Evolutionary conservation across 768 basidiomycete species (phyloP), one percentile per base, ranked within the genome.

Genomic region (Mycena polygramma): DNA sequence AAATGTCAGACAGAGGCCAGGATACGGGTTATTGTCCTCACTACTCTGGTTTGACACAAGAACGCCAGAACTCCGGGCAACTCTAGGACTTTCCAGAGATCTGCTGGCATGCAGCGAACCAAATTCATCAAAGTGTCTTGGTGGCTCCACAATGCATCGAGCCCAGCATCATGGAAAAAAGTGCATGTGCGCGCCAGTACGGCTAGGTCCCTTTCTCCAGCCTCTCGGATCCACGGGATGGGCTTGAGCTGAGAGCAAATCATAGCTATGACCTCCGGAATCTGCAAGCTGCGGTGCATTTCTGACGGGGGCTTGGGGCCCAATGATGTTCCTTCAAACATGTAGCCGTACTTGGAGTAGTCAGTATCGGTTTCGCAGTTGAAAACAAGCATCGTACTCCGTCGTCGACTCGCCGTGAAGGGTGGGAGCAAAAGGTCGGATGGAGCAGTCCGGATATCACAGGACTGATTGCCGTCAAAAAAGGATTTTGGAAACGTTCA

Each of bases 241-340:
- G 54, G 36, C 19, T 39, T 11, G 4, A 57, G 54, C 6, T 39
- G 54, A 10, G 54, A 57, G 19, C 54, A 57, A 35, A 57, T 57
- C 36, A 20, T 5, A 2, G 4, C 11, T 20, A 57, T 20, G 1
- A 57, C 19, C 54, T 57, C 54, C 36, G 54, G 54, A 8, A 57
- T 57, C 17, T 17, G 54, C 54, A 57, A 57, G 54, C 54, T 57
- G 36, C 54, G 36, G 19, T 57, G 54, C 54, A 37, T 39, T 57
- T 57, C 54, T 11, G 53, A 9, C 51, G n/a, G n/a, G n/a, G n/a
- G n/a, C n/a, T n/a, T n/a, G n/a, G n/a, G n/a, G n/a, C n/a, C n/a
- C n/a, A n/a, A n/a, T n/a, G n/a, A n/a, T n/a, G n/a, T n/a, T n/a
- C n/a, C n/a, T n/a, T n/a, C n/a, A n/a, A n/a, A n/a, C n/a, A n/a